Evolutionary conservation across 2,329 filamentous ascomycete genomes (phyloP).

Genomic region (Tolypocladium capitatum): DNA sequence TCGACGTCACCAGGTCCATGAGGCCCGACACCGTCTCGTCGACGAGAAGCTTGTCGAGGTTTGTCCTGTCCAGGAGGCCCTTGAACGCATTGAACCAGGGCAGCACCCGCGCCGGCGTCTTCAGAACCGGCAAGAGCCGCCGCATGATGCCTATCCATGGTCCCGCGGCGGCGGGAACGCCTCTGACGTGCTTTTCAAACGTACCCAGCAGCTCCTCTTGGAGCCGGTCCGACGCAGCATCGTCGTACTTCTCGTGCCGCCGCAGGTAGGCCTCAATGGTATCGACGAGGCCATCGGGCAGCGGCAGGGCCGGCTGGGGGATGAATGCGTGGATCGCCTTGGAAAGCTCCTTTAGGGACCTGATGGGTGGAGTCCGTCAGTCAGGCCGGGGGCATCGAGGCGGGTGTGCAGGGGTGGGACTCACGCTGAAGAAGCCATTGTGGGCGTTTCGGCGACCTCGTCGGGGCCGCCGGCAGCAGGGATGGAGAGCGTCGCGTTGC

Average conservation of each 20-base stretch:
- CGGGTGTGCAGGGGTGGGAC: conserved; percentile 3
- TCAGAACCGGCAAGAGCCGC: conserved; percentile 49
- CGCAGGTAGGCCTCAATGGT: conserved; percentile 55
- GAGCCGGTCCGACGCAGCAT: conserved; percentile 53
- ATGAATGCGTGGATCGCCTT: conserved; percentile 42
- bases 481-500: background rate
- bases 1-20: conserved; percentile 49
- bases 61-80: conserved; percentile 30
- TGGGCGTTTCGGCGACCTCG: conserved; percentile 1
- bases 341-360: conserved; percentile 46
- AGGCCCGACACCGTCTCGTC: conserved; percentile 52
- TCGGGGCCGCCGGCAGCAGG: background rate
- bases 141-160: conserved; percentile 58
- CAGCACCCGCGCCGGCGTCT: conserved; percentile 46
- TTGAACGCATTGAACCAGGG: conserved; percentile 56
- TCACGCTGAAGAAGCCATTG: conserved; percentile 15
- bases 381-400: background rate
- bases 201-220: conserved; percentile 59
- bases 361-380: conserved; percentile 16
- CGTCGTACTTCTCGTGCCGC: conserved; percentile 54
- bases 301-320: conserved; percentile 38
- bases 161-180: conserved; percentile 41
- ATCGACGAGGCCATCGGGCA: conserved; percentile 51
- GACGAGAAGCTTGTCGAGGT: conserved; percentile 49
- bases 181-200: conserved; percentile 51